Evolutionary conservation across 1,284 basidiomycete genomes (phyloP).

Genomic region (Fomes fomentarius): DNA sequence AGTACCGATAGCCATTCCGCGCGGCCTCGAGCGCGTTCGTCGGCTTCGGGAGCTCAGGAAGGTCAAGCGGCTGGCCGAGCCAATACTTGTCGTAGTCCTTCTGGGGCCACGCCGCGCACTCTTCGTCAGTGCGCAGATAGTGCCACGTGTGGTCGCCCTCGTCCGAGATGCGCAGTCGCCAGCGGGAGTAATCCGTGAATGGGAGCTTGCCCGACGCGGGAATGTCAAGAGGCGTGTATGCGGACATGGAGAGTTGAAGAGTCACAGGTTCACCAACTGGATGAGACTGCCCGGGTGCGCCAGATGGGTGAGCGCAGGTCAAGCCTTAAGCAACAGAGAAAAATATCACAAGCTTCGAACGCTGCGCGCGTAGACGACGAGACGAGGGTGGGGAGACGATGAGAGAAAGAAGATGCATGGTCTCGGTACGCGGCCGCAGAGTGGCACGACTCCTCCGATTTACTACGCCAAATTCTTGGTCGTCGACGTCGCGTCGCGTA

Average conservation of each 20-base stretch:
- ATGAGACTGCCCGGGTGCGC: too few species aligned
- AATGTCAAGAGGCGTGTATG: constrained; percentile 49
- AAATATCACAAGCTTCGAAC: background rate
- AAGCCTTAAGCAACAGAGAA: too few species aligned
- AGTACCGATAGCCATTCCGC: constrained; percentile 87
- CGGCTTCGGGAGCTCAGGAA: constrained; percentile 64
- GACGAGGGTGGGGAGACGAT: background rate
- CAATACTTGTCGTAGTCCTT: constrained; percentile 84
- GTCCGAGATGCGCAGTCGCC: constrained; percentile 82
- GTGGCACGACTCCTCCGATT: constrained; percentile 12
- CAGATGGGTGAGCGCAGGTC: too few species aligned
- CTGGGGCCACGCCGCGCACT: constrained; percentile 72
- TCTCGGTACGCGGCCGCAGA: background rate
- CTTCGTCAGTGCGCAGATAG: constrained; percentile 73
- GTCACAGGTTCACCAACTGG: too few species aligned
- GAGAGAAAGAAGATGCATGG: too few species aligned
- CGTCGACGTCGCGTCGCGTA: constrained; percentile 1
- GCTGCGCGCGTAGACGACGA: too few species aligned
- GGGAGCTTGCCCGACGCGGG: constrained; percentile 50
- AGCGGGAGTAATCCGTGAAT: constrained; percentile 81
- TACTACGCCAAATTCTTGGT: background rate
- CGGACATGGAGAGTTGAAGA: constrained; percentile 2
- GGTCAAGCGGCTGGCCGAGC: constrained; percentile 74
- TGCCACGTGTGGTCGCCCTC: constrained; percentile 92
- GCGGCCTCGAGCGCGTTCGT: constrained; percentile 78